A percentile compares a stretch with the other conserved stretches of the same genome.
Evolutionary conservation across 2,329 filamentous ascomycete species (phyloP).

Genomic region (Zymoseptoria crescenta): DNA sequence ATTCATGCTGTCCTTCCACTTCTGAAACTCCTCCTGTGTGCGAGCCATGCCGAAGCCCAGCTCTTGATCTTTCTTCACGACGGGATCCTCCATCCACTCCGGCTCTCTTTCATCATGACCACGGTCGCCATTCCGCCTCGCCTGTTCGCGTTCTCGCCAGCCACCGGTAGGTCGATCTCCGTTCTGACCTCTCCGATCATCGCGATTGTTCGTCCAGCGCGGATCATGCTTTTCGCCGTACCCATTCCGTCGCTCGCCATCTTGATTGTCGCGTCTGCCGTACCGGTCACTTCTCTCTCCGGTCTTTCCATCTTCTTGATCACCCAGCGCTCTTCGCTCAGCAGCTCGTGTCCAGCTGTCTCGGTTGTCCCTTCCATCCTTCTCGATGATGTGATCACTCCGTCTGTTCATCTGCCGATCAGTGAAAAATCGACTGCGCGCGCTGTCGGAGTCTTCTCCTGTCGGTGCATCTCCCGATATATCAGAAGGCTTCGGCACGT

Average conservation of each 20-base stretch:
- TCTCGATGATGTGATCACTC: conserved; percentile 28
- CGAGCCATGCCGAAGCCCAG: conserved; percentile 37
- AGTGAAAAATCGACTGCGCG: conserved; percentile 34
- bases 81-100: conserved; percentile 68
- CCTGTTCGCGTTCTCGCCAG: conserved; percentile 45
- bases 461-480: conserved; percentile 27
- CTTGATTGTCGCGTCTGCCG: conserved; percentile 30
- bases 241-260: conserved; percentile 55
- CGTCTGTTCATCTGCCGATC: conserved; percentile 38
- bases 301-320: conserved; percentile 59
- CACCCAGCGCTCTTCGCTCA: conserved; percentile 45
- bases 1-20: conserved; percentile 90
- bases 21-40: conserved; percentile 86
- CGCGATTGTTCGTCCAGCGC: conserved; percentile 42
- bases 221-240: conserved; percentile 63
- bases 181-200: conserved; percentile 30
- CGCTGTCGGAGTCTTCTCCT: conserved; percentile 31
- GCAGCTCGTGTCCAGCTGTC: conserved; percentile 71
- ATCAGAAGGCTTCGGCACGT: conserved; percentile 37
- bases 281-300: conserved; percentile 47
- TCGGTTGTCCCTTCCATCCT: conserved; percentile 44
- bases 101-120: conserved; percentile 69
- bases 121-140: conserved; percentile 38
- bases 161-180: conserved; percentile 45
- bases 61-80: conserved; percentile 57